Evolutionary conservation across 2,329 filamentous ascomycete genomes (phyloP).

Genomic region (Cladosporium halotolerans): DNA sequence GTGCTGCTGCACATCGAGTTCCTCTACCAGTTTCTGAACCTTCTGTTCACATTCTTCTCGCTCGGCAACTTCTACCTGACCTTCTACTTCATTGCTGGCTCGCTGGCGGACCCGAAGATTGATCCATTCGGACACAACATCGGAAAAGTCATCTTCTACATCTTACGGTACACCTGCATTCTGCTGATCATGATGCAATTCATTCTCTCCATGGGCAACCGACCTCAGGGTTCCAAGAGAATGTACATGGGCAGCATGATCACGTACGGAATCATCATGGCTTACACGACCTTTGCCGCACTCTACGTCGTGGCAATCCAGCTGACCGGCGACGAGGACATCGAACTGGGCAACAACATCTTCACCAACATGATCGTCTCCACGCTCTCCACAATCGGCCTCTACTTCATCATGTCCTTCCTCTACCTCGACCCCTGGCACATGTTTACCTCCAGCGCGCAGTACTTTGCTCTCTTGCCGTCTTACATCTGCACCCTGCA

Average conservation of each 20-base stretch:
- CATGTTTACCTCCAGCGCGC: conserved; percentile 85
- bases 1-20: conserved; percentile 91
- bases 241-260: conserved; percentile 85
- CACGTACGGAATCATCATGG: conserved; percentile 89
- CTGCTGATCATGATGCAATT: conserved; percentile 92
- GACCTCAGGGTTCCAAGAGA: conserved; percentile 87
- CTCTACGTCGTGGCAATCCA: conserved; percentile 87
- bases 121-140: conserved; percentile 91
- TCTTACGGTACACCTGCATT: conserved; percentile 78
- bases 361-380: conserved; percentile 94
- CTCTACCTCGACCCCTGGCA: conserved; percentile 98
- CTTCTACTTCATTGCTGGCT: conserved; percentile 96
- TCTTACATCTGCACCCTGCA: conserved; percentile 95
- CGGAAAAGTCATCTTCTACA: conserved; percentile 75
- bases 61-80: conserved; percentile 97
- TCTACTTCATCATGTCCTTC: conserved; percentile 96
- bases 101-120: conserved; percentile 67
- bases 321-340: conserved; percentile 43
- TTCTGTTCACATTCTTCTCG: conserved; percentile 96
- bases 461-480: conserved; percentile 90
- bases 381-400: conserved; percentile 77
- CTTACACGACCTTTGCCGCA: conserved; percentile 83
- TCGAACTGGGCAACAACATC: conserved; percentile 72
- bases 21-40: conserved; percentile 84
- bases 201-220: conserved; percentile 91